Evolutionary conservation across 2,329 filamentous ascomycete species (phyloP).

Genomic region (Trichoderma sp.): DNA sequence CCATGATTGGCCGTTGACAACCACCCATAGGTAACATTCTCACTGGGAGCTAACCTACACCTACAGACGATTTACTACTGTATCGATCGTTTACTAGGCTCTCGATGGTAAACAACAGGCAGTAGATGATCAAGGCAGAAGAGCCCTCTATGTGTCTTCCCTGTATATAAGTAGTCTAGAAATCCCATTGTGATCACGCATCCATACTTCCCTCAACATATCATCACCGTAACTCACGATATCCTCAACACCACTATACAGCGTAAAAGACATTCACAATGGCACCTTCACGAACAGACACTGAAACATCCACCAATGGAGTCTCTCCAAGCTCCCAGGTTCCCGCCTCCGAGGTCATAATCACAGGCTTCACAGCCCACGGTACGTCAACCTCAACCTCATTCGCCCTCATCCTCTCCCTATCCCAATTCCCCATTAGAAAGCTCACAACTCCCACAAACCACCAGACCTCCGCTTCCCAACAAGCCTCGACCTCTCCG

Average conservation of each 20-base stretch:
- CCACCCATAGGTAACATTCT: too few relatives aligned
- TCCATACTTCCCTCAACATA: neutral
- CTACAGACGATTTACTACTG: too few relatives aligned
- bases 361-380: conserved; percentile 72
- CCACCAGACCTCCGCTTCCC: conserved; percentile 72
- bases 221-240: neutral
- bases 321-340: neutral
- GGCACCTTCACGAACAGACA: conserved; percentile 23
- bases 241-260: neutral
- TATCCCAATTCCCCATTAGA: neutral
- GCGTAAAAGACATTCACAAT: conserved; percentile 1
- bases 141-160: too few relatives aligned
- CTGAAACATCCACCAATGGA: neutral
- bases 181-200: too few relatives aligned
- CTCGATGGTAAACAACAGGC: too few relatives aligned
- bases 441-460: neutral
- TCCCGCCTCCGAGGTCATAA: conserved; percentile 59
- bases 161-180: too few relatives aligned
- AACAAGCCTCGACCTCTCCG: conserved; percentile 95
- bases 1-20: conserved; percentile 1
- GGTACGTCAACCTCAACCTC: conserved; percentile 48
- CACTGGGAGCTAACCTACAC: too few relatives aligned
- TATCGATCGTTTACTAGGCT: too few relatives aligned
- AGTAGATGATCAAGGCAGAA: too few relatives aligned
- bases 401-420: too few relatives aligned